These are phyloP conservation scores for Aplosporella prunicola DNA, from an alignment of 2,329 filamentous ascomycete genomes.

Conservation along the genomic window DNA sequence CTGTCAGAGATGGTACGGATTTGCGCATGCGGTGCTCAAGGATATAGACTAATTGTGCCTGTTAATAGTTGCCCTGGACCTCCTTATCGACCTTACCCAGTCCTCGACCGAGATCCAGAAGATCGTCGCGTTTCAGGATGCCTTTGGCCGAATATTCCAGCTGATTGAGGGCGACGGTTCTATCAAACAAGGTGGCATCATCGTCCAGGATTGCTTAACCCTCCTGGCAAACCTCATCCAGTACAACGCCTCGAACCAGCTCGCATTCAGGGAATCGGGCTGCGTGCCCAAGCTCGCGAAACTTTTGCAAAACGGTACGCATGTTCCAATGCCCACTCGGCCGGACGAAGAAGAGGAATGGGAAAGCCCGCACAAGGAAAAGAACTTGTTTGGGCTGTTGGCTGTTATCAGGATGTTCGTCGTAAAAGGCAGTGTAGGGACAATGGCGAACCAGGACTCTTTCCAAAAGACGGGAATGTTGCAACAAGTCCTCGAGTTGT, in stretches of 20 bases:
- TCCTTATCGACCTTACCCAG: slow-evolving; percentile 81
- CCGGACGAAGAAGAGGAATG: slow-evolving; percentile 55
- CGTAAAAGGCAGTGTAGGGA: slow-evolving; percentile 67
- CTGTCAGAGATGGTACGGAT: slow-evolving; percentile 62
- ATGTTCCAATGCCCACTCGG: slow-evolving; percentile 41
- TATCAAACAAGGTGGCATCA: slow-evolving; percentile 69
- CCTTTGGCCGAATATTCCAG: slow-evolving; percentile 76
- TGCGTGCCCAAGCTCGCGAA: slow-evolving; percentile 63
- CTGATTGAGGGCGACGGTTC: slow-evolving; percentile 77
- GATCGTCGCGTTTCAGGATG: slow-evolving; percentile 88
- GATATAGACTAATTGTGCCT: too few relatives aligned
- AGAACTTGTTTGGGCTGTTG: slow-evolving; percentile 84
- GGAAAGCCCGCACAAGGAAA: slow-evolving; percentile 68
- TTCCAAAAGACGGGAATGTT: slow-evolving; percentile 79
- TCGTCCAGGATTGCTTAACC: slow-evolving; percentile 88
- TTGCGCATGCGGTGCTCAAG: not conserved
- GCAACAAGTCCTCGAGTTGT: slow-evolving; percentile 69
- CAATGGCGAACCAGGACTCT: slow-evolving; percentile 70
- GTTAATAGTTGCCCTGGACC: slow-evolving; percentile 67
- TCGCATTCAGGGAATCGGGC: slow-evolving; percentile 83
- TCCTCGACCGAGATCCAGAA: slow-evolving; percentile 86
- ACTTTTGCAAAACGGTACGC: slow-evolving; percentile 50
- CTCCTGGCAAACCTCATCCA: slow-evolving; percentile 81
- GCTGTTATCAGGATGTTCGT: slow-evolving; percentile 82
- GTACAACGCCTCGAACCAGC: slow-evolving; percentile 84